Evolutionary conservation across 768 basidiomycete species (phyloP).

Genomic region (Dictyophora rubrovolvata): DNA sequence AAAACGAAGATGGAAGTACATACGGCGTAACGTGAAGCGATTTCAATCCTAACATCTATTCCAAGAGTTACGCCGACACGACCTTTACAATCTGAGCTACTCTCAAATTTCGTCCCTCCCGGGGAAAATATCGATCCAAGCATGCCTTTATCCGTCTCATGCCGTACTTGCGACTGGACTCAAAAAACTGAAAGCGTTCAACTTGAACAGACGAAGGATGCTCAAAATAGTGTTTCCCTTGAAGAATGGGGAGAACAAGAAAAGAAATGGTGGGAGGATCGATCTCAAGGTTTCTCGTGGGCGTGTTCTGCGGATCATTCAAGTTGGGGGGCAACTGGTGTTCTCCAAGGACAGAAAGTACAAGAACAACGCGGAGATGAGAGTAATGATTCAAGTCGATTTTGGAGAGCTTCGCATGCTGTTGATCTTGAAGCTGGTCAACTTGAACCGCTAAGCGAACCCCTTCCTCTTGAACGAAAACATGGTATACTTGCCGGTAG

Average conservation of each 20-base stretch:
- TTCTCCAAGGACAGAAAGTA: neutral
- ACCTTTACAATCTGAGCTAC: neutral
- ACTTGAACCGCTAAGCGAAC: neutral
- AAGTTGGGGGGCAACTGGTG: too few species aligned
- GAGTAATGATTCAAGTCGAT: neutral
- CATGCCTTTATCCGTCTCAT: neutral
- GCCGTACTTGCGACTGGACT: neutral
- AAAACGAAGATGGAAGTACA: too few species aligned
- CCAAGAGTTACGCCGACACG: too few species aligned
- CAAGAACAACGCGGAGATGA: too few species aligned
- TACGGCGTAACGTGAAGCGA: too few species aligned
- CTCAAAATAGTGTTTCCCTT: neutral
- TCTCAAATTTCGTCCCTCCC: neutral
- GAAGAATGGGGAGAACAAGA: neutral
- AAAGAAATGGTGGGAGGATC: constrained; percentile 1
- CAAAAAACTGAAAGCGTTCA: neutral
- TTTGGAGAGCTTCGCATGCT: neutral
- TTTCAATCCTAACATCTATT: too few species aligned
- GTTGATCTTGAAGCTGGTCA: neutral
- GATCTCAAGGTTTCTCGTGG: neutral
- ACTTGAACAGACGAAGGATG: too few species aligned
- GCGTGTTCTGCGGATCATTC: neutral
- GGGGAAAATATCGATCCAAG: neutral
- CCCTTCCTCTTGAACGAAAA: neutral
- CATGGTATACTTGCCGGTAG: neutral